A percentile compares a stretch with the other conserved stretches of the same genome.
phyloP scores from a whole-genome alignment of 495 filamentous ascomycete genomes.

The Podospora pseudoanserina region DNA sequence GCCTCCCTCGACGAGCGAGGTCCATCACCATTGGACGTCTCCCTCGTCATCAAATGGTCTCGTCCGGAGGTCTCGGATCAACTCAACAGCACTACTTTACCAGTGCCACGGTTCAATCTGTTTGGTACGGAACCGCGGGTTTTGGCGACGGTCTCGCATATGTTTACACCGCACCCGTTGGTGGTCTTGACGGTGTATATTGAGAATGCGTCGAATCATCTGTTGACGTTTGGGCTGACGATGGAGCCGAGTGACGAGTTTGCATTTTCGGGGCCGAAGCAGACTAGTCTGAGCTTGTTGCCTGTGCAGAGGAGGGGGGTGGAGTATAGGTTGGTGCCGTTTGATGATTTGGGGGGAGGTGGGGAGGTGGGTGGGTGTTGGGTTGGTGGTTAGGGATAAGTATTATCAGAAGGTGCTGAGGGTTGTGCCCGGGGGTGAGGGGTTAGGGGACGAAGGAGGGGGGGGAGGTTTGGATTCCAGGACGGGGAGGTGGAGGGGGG shows the following conservation, averaged over 20 bases:
- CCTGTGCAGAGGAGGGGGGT: constrained; percentile 71
- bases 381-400: constrained; percentile 73
- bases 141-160: constrained; percentile 58
- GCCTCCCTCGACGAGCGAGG: constrained; percentile 73
- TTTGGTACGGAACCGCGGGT: constrained; percentile 85
- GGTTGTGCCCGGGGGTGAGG: constrained; percentile 61
- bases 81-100: constrained; percentile 56
- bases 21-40: constrained; percentile 65
- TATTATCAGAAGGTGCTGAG: constrained; percentile 85
- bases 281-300: constrained; percentile 68
- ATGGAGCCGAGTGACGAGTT: constrained; percentile 95
- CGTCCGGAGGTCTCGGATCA: constrained; percentile 34
- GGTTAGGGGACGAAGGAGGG: constrained; percentile 72
- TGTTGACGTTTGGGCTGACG: constrained; percentile 81
- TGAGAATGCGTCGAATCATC: constrained; percentile 92
- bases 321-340: constrained; percentile 64
- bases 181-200: constrained; percentile 38
- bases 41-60: constrained; percentile 73
- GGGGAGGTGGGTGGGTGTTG: constrained; percentile 63
- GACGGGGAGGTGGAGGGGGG: constrained; percentile 1
- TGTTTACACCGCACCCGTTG: constrained; percentile 9
- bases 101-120: constrained; percentile 72
- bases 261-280: constrained; percentile 87
- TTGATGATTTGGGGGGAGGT: constrained; percentile 14
- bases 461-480: constrained; percentile 61